Evolutionary conservation across 495 filamentous ascomycete species (phyloP).

Genomic region (Baudoinia panamericana): DNA sequence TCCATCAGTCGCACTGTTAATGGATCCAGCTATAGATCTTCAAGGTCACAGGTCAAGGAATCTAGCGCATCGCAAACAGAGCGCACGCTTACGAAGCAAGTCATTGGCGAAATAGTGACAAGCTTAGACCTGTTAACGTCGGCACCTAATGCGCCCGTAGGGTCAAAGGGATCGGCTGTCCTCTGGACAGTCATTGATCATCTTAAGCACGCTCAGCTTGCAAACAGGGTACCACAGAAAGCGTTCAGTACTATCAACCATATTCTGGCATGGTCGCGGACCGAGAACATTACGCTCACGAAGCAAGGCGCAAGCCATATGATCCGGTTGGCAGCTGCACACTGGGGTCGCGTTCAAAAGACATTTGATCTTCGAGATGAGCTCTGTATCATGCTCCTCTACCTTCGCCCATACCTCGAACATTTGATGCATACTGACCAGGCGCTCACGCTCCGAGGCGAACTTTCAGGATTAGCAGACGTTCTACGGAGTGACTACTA

Average conservation of each 20-base stretch:
- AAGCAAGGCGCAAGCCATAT: slow-evolving; percentile 43
- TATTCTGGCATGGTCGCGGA: slow-evolving; percentile 49
- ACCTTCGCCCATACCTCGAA: slow-evolving; percentile 47
- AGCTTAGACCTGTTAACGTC: slow-evolving; percentile 47
- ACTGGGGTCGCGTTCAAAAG: too few species aligned
- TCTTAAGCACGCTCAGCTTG: slow-evolving; percentile 27
- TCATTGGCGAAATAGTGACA: slow-evolving; percentile 15
- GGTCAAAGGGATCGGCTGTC: slow-evolving; percentile 43
- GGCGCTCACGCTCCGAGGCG: slow-evolving; percentile 20
- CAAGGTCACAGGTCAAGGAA: slow-evolving; percentile 9
- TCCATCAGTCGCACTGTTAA: neutral
- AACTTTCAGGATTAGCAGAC: slow-evolving; percentile 27
- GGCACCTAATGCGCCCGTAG: slow-evolving; percentile 58
- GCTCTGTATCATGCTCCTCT: slow-evolving; percentile 56
- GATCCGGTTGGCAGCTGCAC: slow-evolving; percentile 56
- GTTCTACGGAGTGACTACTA: slow-evolving; percentile 19
- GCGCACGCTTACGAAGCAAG: slow-evolving; percentile 9
- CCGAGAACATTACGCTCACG: slow-evolving; percentile 52
- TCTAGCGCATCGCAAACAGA: slow-evolving; percentile 8
- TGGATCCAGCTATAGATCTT: slow-evolving; percentile 12
- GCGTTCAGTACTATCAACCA: slow-evolving; percentile 65
- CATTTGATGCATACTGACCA: slow-evolving; percentile 25
- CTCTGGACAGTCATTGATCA: slow-evolving; percentile 46
- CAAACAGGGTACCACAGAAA: slow-evolving; percentile 45
- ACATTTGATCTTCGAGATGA: slow-evolving; percentile 50